Conservation (phyloP, 495 filamentous ascomycete genomes). For the Letharia lupina region DNA sequence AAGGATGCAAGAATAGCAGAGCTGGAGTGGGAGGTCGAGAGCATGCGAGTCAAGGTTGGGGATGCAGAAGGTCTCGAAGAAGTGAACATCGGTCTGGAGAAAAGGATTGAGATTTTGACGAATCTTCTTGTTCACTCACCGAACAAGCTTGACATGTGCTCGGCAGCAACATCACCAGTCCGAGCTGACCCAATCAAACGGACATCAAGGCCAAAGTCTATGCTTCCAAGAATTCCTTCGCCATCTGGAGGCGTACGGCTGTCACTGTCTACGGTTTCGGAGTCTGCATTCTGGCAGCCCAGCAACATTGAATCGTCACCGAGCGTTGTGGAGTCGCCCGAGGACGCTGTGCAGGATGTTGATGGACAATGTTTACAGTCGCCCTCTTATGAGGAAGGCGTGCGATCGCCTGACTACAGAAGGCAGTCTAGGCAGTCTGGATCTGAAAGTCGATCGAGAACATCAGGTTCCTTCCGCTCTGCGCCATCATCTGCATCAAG, state of each 20-base stretch:
- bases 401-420: constrained; percentile 10
- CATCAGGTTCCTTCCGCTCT: constrained; percentile 26
- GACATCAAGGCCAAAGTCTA: constrained; percentile 25
- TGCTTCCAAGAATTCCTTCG: constrained; percentile 26
- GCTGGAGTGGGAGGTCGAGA: constrained; percentile 31
- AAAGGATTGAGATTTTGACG: constrained; percentile 33
- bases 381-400: constrained; percentile 1
- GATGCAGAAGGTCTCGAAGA: constrained; percentile 31
- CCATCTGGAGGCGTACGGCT: constrained; percentile 22
- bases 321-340: constrained; percentile 19
- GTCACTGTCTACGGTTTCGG: constrained; percentile 23
- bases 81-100: constrained; percentile 32
- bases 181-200: constrained; percentile 20
- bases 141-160: constrained; percentile 23
- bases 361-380: constrained; percentile 2
- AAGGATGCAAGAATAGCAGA: constrained; percentile 28
- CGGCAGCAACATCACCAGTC: constrained; percentile 21
- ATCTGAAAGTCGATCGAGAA: constrained; percentile 13
- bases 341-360: neutral
- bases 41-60: constrained; percentile 23
- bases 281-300: constrained; percentile 18
- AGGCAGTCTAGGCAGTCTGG: constrained; percentile 5
- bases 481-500: constrained; percentile 23
- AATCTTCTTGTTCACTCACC: constrained; percentile 36
- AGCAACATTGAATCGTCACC: constrained; percentile 10